Percentiles rank a stretch among this genome's conserved stretches.
phyloP scores from a whole-genome alignment of 352 stramenopile species.

The Thalassiosira tumida region DNA sequence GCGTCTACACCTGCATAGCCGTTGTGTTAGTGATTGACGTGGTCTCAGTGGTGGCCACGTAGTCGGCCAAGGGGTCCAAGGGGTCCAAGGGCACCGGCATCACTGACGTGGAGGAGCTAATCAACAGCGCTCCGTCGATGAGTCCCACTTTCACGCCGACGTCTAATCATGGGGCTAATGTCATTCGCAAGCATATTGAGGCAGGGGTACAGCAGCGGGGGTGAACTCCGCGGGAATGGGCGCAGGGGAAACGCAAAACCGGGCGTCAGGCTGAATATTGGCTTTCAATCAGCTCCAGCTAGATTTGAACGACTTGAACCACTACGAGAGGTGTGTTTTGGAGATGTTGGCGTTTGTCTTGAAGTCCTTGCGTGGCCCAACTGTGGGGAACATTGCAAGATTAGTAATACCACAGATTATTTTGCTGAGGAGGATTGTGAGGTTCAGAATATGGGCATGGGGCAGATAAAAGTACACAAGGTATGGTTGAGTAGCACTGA shows the following conservation, averaged over 20 bases:
- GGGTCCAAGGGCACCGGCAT: conserved; percentile 52
- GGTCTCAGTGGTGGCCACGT: background rate
- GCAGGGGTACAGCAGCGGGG: too few species aligned
- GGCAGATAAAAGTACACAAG: conserved; percentile 41
- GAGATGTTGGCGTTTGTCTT: conserved; percentile 83
- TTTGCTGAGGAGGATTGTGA: conserved; percentile 44
- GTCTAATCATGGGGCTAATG: conserved; percentile 52
- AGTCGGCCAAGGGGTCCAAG: background rate
- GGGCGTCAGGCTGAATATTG: background rate
- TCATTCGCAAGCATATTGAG: too few species aligned
- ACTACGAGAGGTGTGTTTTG: conserved; percentile 85
- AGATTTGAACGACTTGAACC: conserved; percentile 60
- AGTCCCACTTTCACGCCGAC: conserved; percentile 62
- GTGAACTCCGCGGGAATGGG: too few species aligned
- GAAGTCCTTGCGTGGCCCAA: conserved; percentile 76
- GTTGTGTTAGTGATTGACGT: conserved; percentile 74
- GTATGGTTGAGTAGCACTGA: conserved; percentile 78
- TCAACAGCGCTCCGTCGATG: conserved; percentile 21
- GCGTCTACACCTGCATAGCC: conserved; percentile 82
- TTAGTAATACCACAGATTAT: conserved; percentile 43
- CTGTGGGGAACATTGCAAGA: conserved; percentile 65
- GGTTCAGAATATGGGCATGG: conserved; percentile 24
- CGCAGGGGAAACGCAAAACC: background rate
- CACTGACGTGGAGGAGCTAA: conserved; percentile 40
- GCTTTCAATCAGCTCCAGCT: conserved; percentile 63